Percentiles rank a stretch among this genome's conserved stretches.
Conservation (phyloP, 2,329 filamentous ascomycete species). For the Paramyrothecium sp. region DNA sequence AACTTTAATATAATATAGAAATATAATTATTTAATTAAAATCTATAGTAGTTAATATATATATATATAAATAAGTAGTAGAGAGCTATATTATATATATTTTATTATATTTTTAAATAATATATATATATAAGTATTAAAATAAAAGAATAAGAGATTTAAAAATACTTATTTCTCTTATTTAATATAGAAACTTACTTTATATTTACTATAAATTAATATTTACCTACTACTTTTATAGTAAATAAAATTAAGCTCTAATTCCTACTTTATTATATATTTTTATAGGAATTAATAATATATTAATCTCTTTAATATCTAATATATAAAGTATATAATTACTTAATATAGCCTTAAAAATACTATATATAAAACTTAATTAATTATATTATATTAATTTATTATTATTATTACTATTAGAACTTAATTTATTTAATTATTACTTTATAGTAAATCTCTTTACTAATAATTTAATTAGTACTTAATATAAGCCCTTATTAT, state of each 20-base stretch:
- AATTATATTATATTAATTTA: no score
- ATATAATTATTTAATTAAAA: background rate
- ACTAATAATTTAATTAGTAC: background rate
- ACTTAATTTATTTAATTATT: background rate
- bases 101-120: no score
- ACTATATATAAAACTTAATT: no score
- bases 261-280: background rate
- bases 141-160: no score
- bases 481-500: background rate
- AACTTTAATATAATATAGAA: no score
- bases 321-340: no score
- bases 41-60: background rate
- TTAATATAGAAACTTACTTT: background rate
- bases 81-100: background rate
- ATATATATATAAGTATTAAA: no score
- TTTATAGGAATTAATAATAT: background rate
- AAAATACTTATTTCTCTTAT: no score
- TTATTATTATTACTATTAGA: no score
- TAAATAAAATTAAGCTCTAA: background rate
- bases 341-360: no score
- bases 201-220: background rate
- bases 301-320: no score
- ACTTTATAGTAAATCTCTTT: background rate
- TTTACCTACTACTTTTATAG: background rate
- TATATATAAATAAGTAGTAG: background rate